Conservation (phyloP, 139 green algal genomes). For the Nannochloris sp. region DNA sequence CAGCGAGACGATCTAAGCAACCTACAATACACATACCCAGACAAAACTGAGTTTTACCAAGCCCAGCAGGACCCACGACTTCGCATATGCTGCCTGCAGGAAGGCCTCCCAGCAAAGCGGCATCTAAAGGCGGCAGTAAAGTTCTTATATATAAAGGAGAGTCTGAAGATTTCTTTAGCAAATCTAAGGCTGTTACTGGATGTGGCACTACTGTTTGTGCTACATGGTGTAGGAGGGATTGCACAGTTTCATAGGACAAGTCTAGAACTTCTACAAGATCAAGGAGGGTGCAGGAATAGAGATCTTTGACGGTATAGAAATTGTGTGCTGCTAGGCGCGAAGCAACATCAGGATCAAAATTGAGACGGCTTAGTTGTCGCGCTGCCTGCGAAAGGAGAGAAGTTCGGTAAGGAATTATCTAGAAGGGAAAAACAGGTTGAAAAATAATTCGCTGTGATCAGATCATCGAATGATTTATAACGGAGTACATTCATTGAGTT, state of each 20-base stretch:
- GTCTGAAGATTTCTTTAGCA: neutral
- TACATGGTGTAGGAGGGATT: slow-evolving; percentile 1
- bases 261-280: slow-evolving; percentile 45
- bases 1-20: slow-evolving; percentile 13
- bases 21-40: slow-evolving; percentile 1
- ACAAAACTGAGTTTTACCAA: slow-evolving; percentile 57
- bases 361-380: slow-evolving; percentile 12
- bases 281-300: slow-evolving; percentile 13
- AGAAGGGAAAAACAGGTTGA: neutral
- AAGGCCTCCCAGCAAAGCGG: slow-evolving; percentile 35
- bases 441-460: no score
- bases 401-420: no score
- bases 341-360: slow-evolving; percentile 7
- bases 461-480: no score
- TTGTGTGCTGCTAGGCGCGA: slow-evolving; percentile 16
- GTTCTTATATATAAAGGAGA: slow-evolving; percentile 9
- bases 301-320: slow-evolving; percentile 17
- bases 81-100: slow-evolving; percentile 40
- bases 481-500: no score
- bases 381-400: slow-evolving; percentile 18
- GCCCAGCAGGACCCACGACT: slow-evolving; percentile 52
- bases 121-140: slow-evolving; percentile 26
- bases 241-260: slow-evolving; percentile 9
- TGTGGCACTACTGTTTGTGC: neutral
- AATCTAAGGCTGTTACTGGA: slow-evolving; percentile 9